Evolutionary conservation across 1,139 yeast species (phyloP), one percentile per base, ranked within the genome.

Genomic region (Diutina pseudorugosa): DNA sequence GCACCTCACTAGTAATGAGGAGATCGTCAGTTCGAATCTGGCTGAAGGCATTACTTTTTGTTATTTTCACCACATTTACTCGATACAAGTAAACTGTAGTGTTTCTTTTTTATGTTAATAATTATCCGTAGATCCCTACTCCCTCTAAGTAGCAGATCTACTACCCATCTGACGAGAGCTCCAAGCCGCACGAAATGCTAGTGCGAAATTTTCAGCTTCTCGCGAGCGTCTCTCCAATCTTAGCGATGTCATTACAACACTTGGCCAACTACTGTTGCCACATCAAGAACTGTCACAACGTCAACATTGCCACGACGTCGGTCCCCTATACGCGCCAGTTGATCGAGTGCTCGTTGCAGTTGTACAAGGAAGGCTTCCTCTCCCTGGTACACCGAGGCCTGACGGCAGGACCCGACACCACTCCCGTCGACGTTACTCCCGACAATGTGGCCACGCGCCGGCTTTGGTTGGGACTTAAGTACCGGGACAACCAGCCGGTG

Each of bases 1-100:
- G 89, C 89, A 85, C 85, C 82, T 81, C 88, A 83, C 89, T 83
- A 83, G 88, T 83, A 83, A 83, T 83, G 88, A 81, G 82, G 85
- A 83, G 89, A 83, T 83, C 89, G 82, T 80, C 86, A 82, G 88
- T 82, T 82, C 88, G 83, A 82, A 73, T 82, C 86, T 81, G 85
- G 81, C 79, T 79, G 82, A 78, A 79, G 83, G 85, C 86, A 81
- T 59, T 61, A 61, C 57, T 68, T 71, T 70, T 30, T 30, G 9
- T n/a, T 36, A 3, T n/a, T 36, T 3, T 9, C 19, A 6, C 41
- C 11, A 33, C 14, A n/a, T n/a, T n/a, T n/a, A n/a, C n/a, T n/a
- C n/a, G n/a, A n/a, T n/a, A n/a, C n/a, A n/a, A n/a, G n/a, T n/a
- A n/a, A n/a, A n/a, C n/a, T n/a, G n/a, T n/a, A n/a, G n/a, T 9